Conservation (phyloP, 1,284 basidiomycete species). For the Pascua sp. region DNA sequence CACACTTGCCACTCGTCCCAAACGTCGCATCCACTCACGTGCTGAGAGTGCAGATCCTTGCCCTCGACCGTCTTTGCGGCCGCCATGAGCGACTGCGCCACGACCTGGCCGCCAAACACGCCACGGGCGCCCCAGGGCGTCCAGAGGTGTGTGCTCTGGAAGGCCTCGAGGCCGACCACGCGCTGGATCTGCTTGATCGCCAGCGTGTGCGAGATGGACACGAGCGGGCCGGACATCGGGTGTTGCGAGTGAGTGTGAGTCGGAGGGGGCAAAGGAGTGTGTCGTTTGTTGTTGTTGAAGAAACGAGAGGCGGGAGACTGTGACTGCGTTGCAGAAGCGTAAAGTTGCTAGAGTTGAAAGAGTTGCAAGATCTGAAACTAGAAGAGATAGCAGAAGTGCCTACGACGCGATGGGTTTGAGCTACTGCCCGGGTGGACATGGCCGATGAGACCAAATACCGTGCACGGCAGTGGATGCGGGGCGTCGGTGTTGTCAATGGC, state of each 20-base stretch:
- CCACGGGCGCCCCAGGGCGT: constrained; percentile 65
- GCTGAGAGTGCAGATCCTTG: constrained; percentile 58
- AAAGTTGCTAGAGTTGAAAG: no score
- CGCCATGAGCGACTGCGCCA: constrained; percentile 77
- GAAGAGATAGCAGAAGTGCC: no score
- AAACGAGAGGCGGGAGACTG: neutral
- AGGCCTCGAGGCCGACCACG: constrained; percentile 40
- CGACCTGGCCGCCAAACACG: constrained; percentile 82
- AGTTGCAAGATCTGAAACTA: no score
- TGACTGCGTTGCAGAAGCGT: no score
- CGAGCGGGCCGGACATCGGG: constrained; percentile 9
- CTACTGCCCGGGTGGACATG: no score
- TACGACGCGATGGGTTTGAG: no score
- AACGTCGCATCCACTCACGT: constrained; percentile 57
- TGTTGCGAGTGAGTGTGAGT: neutral
- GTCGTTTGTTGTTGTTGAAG: neutral
- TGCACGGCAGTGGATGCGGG: no score
- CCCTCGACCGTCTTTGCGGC: constrained; percentile 70
- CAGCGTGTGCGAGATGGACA: constrained; percentile 17
- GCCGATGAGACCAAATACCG: no score
- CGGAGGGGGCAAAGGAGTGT: neutral
- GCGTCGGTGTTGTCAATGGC: no score
- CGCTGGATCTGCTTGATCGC: constrained; percentile 11
- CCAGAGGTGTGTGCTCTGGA: constrained; percentile 69
- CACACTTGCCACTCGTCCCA: no score